Percentiles rank a stretch among this genome's conserved stretches.
phyloP scores from a whole-genome alignment of 805 yeast genomes.

The Candida ulmi region DNA sequence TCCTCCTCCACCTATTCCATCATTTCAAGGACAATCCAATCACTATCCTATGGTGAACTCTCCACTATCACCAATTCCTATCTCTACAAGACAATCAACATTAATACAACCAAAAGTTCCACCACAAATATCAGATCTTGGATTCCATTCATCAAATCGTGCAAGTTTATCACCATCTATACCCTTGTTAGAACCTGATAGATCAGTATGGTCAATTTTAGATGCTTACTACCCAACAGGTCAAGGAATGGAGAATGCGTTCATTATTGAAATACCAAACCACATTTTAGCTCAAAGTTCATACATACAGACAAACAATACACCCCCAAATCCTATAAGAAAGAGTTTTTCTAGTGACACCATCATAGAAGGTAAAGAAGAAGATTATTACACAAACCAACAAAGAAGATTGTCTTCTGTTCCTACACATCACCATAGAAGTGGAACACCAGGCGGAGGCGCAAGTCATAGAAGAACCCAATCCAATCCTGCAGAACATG shows the following conservation, averaged over 20 bases:
- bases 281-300: conserved; percentile 3
- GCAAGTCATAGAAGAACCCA: conserved; percentile 15
- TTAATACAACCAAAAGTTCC: conserved; percentile 11
- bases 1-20: conserved; percentile 1
- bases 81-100: conserved; percentile 15
- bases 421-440: conserved; percentile 8
- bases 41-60: conserved; percentile 9
- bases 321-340: background rate
- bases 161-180: conserved; percentile 11
- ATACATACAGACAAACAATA: background rate
- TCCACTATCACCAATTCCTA: conserved; percentile 22
- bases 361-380: conserved; percentile 20
- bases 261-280: conserved; percentile 46
- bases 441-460: conserved; percentile 8
- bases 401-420: conserved; percentile 15
- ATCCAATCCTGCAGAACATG: conserved; percentile 22
- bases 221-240: conserved; percentile 63
- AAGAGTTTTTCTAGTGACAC: conserved; percentile 18
- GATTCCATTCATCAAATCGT: background rate
- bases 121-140: conserved; percentile 4
- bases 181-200: conserved; percentile 52
- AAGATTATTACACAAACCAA: conserved; percentile 7
- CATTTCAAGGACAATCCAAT: background rate
- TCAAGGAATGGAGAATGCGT: conserved; percentile 60
- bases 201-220: conserved; percentile 47